These are phyloP conservation scores for Metrosideros polymorpha DNA, from an alignment of 441 rosid genomes.

Conservation along the genomic window DNA sequence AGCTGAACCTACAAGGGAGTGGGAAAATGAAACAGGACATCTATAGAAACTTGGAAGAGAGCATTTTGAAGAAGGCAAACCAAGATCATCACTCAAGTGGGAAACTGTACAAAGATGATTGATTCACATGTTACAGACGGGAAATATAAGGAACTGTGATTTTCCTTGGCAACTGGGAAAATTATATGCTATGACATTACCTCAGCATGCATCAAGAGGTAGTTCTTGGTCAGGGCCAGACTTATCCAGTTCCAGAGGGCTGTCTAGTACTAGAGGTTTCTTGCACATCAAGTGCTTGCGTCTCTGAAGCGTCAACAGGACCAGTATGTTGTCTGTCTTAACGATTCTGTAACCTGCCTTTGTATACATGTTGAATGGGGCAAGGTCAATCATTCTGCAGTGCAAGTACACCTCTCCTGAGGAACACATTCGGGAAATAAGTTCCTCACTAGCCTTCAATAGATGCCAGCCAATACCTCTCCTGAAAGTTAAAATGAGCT, in stretches of 20 bases:
- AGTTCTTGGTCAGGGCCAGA: conserved; percentile 25
- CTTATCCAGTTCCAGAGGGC: conserved; percentile 20
- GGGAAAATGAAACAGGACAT: conserved; percentile 1
- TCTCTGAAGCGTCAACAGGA: conserved; percentile 64
- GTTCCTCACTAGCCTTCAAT: conserved; percentile 80
- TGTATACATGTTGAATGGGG: conserved; percentile 76
- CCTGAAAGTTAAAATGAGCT: conserved; percentile 32
- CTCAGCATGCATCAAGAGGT: conserved; percentile 22
- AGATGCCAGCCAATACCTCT: conserved; percentile 89
- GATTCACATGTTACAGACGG: background rate
- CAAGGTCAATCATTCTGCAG: conserved; percentile 83
- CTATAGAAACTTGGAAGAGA: background rate
- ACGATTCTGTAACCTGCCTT: conserved; percentile 77
- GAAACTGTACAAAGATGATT: background rate
- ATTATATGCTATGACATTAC: conserved; percentile 1
- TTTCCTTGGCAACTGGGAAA: background rate
- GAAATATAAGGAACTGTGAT: background rate
- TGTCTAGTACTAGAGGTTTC: conserved; percentile 34
- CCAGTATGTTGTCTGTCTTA: conserved; percentile 56
- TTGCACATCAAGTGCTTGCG: conserved; percentile 95
- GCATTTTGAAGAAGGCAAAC: background rate
- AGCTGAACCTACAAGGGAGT: background rate
- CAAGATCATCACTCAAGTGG: background rate
- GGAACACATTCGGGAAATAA: conserved; percentile 51
- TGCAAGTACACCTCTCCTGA: conserved; percentile 72